phyloP scores from a whole-genome alignment of 331 rosid genomes.

The Stylosanthes scabra region DNA sequence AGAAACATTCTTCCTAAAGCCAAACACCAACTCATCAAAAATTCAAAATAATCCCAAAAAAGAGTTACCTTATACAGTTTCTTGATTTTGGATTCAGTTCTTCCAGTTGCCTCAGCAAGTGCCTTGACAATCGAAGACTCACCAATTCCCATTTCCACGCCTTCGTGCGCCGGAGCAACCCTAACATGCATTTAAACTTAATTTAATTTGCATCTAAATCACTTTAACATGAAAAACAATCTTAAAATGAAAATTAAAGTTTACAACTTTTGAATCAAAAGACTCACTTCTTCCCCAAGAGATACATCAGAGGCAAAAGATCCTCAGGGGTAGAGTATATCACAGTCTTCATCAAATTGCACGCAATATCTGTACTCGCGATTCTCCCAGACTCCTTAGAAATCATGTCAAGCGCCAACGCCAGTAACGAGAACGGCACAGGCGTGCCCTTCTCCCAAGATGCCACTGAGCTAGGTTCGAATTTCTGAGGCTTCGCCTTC shows the following conservation, averaged over 20 bases:
- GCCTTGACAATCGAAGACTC: conserved; percentile 87
- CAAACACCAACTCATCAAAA: neutral
- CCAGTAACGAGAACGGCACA: conserved; percentile 71
- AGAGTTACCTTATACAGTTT: conserved; percentile 64
- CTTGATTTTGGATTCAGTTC: conserved; percentile 69
- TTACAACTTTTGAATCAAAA: neutral
- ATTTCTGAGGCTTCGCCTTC: conserved; percentile 69
- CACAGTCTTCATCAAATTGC: conserved; percentile 84
- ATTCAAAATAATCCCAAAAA: neutral
- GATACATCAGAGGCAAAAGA: conserved; percentile 66
- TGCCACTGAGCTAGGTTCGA: conserved; percentile 54
- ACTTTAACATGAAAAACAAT: neutral
- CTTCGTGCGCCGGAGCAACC: conserved; percentile 83
- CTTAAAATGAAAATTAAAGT: neutral
- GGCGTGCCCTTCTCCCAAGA: conserved; percentile 74
- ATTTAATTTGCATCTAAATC: neutral
- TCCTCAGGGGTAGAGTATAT: conserved; percentile 74
- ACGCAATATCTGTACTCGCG: conserved; percentile 77
- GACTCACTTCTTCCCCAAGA: conserved; percentile 50
- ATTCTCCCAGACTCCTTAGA: conserved; percentile 65
- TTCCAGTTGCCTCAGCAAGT: conserved; percentile 84
- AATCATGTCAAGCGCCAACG: conserved; percentile 71
- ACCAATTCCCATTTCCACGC: conserved; percentile 87
- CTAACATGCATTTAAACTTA: neutral
- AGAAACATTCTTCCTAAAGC: neutral